Percentiles rank a stretch among this genome's conserved stretches.
These are phyloP conservation scores for Pseudozyma pruni DNA, from an alignment of 1,284 basidiomycete genomes.

Conservation along the genomic window DNA sequence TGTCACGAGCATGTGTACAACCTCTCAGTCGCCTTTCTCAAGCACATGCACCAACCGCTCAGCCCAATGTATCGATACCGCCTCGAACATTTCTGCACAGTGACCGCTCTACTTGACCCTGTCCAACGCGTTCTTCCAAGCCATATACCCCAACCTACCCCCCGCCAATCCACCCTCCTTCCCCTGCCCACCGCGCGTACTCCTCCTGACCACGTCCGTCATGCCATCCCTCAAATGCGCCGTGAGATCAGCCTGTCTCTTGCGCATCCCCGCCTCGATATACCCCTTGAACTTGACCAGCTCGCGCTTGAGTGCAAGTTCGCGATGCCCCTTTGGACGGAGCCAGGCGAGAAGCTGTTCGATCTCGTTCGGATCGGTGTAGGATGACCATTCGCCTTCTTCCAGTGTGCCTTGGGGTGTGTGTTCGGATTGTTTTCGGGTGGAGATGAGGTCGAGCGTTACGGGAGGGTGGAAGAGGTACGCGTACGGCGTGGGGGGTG, in stretches of 20 bases:
- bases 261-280: slow-evolving; percentile 79
- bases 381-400: slow-evolving; percentile 87
- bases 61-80: too few relatives aligned
- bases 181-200: too few relatives aligned
- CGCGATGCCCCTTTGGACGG: slow-evolving; percentile 87
- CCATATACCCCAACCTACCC: slow-evolving; percentile 23
- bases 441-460: slow-evolving; percentile 5
- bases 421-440: slow-evolving; percentile 64
- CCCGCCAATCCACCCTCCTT: too few relatives aligned
- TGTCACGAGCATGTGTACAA: too few relatives aligned
- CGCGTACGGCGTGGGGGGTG: slow-evolving; percentile 13
- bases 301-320: slow-evolving; percentile 81
- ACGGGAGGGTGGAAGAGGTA: slow-evolving; percentile 64
- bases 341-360: slow-evolving; percentile 87
- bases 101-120: slow-evolving; percentile 23
- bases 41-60: too few relatives aligned
- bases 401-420: slow-evolving; percentile 74
- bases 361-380: slow-evolving; percentile 85
- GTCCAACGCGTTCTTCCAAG: slow-evolving; percentile 39
- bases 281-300: slow-evolving; percentile 86
- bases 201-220: slow-evolving; percentile 11
- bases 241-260: slow-evolving; percentile 47
- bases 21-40: too few relatives aligned
- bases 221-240: slow-evolving; percentile 13
- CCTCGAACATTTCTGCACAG: too few relatives aligned